Conservation (phyloP, 1,284 basidiomycete species). For the Ganoderma multipileum region DNA sequence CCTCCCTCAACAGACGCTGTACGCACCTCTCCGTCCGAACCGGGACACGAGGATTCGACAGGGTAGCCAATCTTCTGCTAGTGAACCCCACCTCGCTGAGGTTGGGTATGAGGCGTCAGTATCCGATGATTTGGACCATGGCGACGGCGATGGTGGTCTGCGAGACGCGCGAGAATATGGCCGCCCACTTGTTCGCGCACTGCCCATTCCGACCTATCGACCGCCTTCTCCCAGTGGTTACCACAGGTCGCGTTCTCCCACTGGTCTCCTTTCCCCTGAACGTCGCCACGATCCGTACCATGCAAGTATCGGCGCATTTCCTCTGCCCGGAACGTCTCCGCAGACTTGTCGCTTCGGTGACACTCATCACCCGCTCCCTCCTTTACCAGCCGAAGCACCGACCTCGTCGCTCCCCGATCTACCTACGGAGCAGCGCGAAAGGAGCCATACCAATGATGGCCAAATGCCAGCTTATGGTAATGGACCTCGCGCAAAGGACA, state of each 20-base stretch:
- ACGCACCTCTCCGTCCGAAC: conserved; percentile 57
- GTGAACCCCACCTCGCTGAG: conserved; percentile 63
- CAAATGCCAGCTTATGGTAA: conserved; percentile 28
- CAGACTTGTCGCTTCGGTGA: conserved; percentile 30
- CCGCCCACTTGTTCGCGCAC: conserved; percentile 42
- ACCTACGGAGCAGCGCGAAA: conserved; percentile 57
- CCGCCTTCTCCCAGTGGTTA: conserved; percentile 38
- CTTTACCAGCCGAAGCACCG: conserved; percentile 45
- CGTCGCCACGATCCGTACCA: conserved; percentile 40
- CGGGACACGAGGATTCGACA: conserved; percentile 63
- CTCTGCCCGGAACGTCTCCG: conserved; percentile 32
- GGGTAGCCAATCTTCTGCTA: conserved; percentile 72
- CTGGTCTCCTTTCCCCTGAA: conserved; percentile 51
- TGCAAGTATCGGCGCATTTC: conserved; percentile 22
- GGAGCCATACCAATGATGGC: conserved; percentile 48
- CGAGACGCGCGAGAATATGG: conserved; percentile 44
- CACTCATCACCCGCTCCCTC: conserved; percentile 36
- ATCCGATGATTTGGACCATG: conserved; percentile 68
- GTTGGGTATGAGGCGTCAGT: conserved; percentile 70
- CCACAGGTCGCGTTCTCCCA: conserved; percentile 38
- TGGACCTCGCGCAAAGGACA: conserved; percentile 37
- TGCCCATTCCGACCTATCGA: conserved; percentile 42
- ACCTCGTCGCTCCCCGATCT: conserved; percentile 53
- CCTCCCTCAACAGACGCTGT: conserved; percentile 44
- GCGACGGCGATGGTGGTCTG: conserved; percentile 52